Percentiles rank a stretch among this genome's conserved stretches.
Conservation (phyloP, 2,329 filamentous ascomycete species). For the Trichoderma oligosporum region DNA sequence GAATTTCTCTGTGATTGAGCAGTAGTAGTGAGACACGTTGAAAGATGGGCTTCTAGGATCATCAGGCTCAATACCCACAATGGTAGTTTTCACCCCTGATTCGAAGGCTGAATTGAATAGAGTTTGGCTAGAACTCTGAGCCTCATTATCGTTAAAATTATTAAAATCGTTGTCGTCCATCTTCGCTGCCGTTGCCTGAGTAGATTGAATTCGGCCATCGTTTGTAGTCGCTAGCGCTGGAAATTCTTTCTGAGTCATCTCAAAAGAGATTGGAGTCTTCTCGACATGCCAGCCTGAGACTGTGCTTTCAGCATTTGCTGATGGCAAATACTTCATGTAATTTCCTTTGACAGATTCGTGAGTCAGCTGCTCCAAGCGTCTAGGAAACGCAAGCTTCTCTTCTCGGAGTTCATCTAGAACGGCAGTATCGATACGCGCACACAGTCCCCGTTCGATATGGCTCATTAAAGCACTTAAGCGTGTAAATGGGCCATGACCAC, state of each 20-base stretch:
- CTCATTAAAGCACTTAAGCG: conserved; percentile 38
- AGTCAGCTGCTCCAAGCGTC: conserved; percentile 29
- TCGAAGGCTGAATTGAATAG: not conserved
- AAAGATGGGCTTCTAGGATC: conserved; percentile 49
- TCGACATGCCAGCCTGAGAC: not conserved
- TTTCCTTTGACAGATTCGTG: conserved; percentile 29
- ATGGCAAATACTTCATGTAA: conserved; percentile 28
- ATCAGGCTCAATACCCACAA: conserved; percentile 27
- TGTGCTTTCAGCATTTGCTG: not conserved
- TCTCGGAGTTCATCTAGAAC: conserved; percentile 36
- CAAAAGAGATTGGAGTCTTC: conserved; percentile 3
- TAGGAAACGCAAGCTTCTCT: conserved; percentile 36
- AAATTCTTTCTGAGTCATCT: conserved; percentile 22
- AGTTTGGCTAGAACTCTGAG: not conserved
- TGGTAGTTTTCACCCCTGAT: conserved; percentile 19
- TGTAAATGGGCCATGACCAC: conserved; percentile 35
- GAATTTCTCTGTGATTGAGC: conserved; percentile 42
- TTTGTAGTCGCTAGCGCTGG: conserved; percentile 8
- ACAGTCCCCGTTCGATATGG: conserved; percentile 45
- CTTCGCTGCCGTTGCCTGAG: not conserved
- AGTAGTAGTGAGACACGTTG: conserved; percentile 45
- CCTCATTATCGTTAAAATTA: not conserved
- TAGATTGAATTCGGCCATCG: not conserved
- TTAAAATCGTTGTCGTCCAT: not conserved
- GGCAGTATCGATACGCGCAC: conserved; percentile 33